Conservation (phyloP, 805 yeast species). For the Sungouiella blattae region DNA sequence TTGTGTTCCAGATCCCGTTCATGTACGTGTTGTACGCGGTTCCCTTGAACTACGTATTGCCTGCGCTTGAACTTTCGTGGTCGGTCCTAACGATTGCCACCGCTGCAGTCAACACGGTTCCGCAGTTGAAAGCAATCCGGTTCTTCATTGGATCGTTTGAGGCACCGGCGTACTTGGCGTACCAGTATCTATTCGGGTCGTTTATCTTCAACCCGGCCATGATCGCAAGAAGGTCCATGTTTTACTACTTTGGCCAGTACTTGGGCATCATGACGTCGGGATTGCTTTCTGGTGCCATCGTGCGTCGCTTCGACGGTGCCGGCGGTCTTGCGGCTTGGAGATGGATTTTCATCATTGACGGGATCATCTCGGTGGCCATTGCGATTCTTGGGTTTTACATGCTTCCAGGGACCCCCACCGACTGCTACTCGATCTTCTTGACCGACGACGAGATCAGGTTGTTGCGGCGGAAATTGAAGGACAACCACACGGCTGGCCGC, state of each 20-base stretch:
- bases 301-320: slow-evolving; percentile 43
- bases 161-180: slow-evolving; percentile 47
- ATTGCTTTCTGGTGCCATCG: slow-evolving; percentile 56
- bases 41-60: slow-evolving; percentile 52
- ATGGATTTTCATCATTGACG: slow-evolving; percentile 71
- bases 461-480: slow-evolving; percentile 13
- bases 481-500: slow-evolving; percentile 18
- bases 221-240: slow-evolving; percentile 58
- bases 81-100: slow-evolving; percentile 59
- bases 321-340: slow-evolving; percentile 63
- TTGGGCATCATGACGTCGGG: slow-evolving; percentile 63
- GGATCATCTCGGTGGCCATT: slow-evolving; percentile 53
- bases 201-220: slow-evolving; percentile 39
- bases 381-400: slow-evolving; percentile 53
- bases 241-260: slow-evolving; percentile 60
- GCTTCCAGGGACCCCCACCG: slow-evolving; percentile 65
- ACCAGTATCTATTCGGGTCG: slow-evolving; percentile 44
- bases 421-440: slow-evolving; percentile 48
- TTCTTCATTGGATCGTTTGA: slow-evolving; percentile 70
- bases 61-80: slow-evolving; percentile 63
- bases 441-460: slow-evolving; percentile 55
- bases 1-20: slow-evolving; percentile 61
- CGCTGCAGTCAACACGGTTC: slow-evolving; percentile 46
- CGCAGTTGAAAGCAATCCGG: slow-evolving; percentile 56
- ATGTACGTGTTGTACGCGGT: slow-evolving; percentile 52